phyloP scores from a whole-genome alignment of 2,329 filamentous ascomycete genomes.

The Biscogniauxia marginata region DNA sequence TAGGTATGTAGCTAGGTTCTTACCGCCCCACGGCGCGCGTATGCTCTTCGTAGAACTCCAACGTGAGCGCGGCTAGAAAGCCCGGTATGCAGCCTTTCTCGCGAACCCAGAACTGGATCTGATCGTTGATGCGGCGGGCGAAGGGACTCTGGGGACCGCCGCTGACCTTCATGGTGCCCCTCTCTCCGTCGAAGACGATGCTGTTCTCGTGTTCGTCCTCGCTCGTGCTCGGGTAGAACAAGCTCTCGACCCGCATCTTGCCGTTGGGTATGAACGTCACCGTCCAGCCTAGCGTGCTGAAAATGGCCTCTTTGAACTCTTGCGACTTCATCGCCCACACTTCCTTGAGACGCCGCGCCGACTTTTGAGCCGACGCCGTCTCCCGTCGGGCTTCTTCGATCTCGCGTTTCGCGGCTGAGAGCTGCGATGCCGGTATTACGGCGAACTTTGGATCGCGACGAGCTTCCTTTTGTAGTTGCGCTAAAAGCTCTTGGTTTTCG shows the following conservation, averaged over 20 bases:
- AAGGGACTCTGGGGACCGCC: constrained; percentile 87
- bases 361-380: constrained; percentile 74
- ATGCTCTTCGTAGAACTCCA: constrained; percentile 86
- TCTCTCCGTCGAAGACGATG: constrained; percentile 86
- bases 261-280: constrained; percentile 97
- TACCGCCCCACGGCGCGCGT: constrained; percentile 25
- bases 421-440: constrained; percentile 72
- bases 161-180: constrained; percentile 96
- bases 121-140: constrained; percentile 76
- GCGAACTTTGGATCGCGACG: constrained; percentile 46
- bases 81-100: constrained; percentile 92
- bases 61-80: constrained; percentile 83
- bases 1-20: too few species aligned
- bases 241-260: constrained; percentile 85
- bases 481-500: constrained; percentile 81
- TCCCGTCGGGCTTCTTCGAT: constrained; percentile 69
- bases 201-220: constrained; percentile 70
- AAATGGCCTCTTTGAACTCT: constrained; percentile 95
- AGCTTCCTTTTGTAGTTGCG: constrained; percentile 60
- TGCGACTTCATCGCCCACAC: constrained; percentile 89
- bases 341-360: constrained; percentile 80
- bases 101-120: constrained; percentile 94
- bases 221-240: constrained; percentile 69
- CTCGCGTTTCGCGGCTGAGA: constrained; percentile 73
- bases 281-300: constrained; percentile 88